Evolutionary conservation across 805 yeast species (phyloP).

Genomic region (Starmerella tilneyi): DNA sequence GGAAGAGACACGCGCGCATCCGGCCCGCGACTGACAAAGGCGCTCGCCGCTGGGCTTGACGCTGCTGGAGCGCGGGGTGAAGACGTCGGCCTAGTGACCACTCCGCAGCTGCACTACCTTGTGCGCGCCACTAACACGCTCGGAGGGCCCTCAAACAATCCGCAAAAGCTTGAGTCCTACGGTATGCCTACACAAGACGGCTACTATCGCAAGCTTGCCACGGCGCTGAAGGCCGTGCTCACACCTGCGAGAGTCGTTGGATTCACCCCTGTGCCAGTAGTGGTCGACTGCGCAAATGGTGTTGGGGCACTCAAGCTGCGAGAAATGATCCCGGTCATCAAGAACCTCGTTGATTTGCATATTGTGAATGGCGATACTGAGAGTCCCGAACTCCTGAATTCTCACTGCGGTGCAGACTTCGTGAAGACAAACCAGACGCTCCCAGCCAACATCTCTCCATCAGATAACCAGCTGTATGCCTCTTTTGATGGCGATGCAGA

Average conservation of each 20-base stretch:
- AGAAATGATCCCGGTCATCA: slow-evolving; percentile 39
- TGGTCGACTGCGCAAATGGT: slow-evolving; percentile 93
- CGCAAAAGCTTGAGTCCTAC: slow-evolving; percentile 34
- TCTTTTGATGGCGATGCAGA: slow-evolving; percentile 98
- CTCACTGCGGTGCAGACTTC: slow-evolving; percentile 86
- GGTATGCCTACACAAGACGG: slow-evolving; percentile 59
- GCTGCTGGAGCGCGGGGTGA: slow-evolving; percentile 38
- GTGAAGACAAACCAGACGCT: slow-evolving; percentile 80
- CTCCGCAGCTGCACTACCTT: slow-evolving; percentile 88
- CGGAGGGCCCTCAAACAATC: slow-evolving; percentile 21
- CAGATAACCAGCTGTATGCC: slow-evolving; percentile 46
- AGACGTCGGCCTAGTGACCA: slow-evolving; percentile 67
- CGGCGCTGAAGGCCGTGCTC: slow-evolving; percentile 38
- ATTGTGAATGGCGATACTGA: slow-evolving; percentile 45
- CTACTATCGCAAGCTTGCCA: slow-evolving; percentile 54
- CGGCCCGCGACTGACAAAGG: slow-evolving; percentile 52
- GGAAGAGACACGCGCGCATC: slow-evolving; percentile 87
- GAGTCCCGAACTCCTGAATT: slow-evolving; percentile 53
- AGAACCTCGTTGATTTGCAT: slow-evolving; percentile 35
- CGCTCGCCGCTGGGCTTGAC: slow-evolving; percentile 53
- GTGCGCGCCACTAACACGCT: slow-evolving; percentile 62
- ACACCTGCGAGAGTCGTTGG: slow-evolving; percentile 22
- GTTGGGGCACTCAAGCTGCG: slow-evolving; percentile 74
- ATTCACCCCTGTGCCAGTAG: slow-evolving; percentile 35
- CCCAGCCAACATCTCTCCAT: slow-evolving; percentile 50